These are phyloP conservation scores for Candida sp. DNA, from an alignment of 1,139 yeast species.

Conservation along the genomic window DNA sequence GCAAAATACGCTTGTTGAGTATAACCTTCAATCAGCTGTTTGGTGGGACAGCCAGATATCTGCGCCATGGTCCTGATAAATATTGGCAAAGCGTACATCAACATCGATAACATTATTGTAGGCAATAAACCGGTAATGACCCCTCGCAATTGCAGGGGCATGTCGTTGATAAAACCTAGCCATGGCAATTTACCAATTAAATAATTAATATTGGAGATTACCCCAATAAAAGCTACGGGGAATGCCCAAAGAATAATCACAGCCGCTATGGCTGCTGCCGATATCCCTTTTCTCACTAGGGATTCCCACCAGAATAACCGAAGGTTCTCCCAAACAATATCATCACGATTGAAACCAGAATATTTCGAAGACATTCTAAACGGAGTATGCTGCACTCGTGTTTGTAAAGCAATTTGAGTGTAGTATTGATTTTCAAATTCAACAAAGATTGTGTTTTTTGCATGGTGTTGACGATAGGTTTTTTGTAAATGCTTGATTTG, in stretches of 20 bases:
- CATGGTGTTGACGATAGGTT: slow-evolving; percentile 37
- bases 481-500: slow-evolving; percentile 54
- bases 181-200: slow-evolving; percentile 59
- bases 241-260: slow-evolving; percentile 77
- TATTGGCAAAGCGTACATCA: slow-evolving; percentile 78
- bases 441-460: slow-evolving; percentile 59
- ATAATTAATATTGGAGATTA: slow-evolving; percentile 70
- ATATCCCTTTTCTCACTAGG: slow-evolving; percentile 53
- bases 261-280: slow-evolving; percentile 55
- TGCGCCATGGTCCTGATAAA: slow-evolving; percentile 71
- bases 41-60: slow-evolving; percentile 62
- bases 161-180: slow-evolving; percentile 58
- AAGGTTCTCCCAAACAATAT: slow-evolving; percentile 66
- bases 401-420: slow-evolving; percentile 70
- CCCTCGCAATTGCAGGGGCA: slow-evolving; percentile 59
- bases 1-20: slow-evolving; percentile 75
- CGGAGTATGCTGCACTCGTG: slow-evolving; percentile 52
- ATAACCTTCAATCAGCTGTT: slow-evolving; percentile 63
- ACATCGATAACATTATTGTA: slow-evolving; percentile 58
- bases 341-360: slow-evolving; percentile 60
- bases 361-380: slow-evolving; percentile 45
- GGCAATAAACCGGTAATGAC: slow-evolving; percentile 76
- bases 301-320: slow-evolving; percentile 86
- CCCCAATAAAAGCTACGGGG: slow-evolving; percentile 83
- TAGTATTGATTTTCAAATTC: slow-evolving; percentile 69